These are phyloP conservation scores for Sphaerulina musiva DNA, from an alignment of 2,329 filamentous ascomycete genomes.

Conservation along the genomic window DNA sequence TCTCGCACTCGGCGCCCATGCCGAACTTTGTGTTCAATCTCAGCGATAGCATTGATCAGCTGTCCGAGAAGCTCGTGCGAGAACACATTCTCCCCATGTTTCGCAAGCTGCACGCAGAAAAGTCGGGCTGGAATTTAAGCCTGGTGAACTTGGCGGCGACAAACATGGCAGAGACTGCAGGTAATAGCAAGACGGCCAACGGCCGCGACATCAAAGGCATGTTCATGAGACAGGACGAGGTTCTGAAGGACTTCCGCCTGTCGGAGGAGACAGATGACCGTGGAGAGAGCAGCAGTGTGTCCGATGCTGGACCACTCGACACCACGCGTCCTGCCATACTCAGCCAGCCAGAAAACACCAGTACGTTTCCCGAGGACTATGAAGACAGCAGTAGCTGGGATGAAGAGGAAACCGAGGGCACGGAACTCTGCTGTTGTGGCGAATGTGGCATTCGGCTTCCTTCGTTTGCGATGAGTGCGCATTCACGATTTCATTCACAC, in stretches of 20 bases:
- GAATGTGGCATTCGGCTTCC: slow-evolving; percentile 52
- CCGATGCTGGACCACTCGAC: slow-evolving; percentile 11
- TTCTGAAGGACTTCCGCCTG: slow-evolving; percentile 60
- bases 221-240: slow-evolving; percentile 69
- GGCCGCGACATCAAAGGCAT: slow-evolving; percentile 75
- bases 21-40: slow-evolving; percentile 68
- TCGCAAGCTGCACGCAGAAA: slow-evolving; percentile 63
- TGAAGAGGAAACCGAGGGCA: slow-evolving; percentile 18
- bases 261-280: slow-evolving; percentile 40
- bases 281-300: background rate
- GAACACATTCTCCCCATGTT: slow-evolving; percentile 68
- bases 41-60: slow-evolving; percentile 49
- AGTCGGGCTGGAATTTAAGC: slow-evolving; percentile 68
- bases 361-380: no score
- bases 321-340: no score
- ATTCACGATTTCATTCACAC: slow-evolving; percentile 46
- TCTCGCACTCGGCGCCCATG: slow-evolving; percentile 67
- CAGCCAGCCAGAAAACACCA: no score
- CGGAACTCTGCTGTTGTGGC: slow-evolving; percentile 37
- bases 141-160: slow-evolving; percentile 81
- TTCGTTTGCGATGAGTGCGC: slow-evolving; percentile 53
- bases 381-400: slow-evolving; percentile 15
- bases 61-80: slow-evolving; percentile 62
- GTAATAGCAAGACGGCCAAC: slow-evolving; percentile 38
- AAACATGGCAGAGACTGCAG: slow-evolving; percentile 60